Base-by-base conservation (phyloP, 2,329 filamentous ascomycete genomes). In the Sarocladium strictum region DNA sequence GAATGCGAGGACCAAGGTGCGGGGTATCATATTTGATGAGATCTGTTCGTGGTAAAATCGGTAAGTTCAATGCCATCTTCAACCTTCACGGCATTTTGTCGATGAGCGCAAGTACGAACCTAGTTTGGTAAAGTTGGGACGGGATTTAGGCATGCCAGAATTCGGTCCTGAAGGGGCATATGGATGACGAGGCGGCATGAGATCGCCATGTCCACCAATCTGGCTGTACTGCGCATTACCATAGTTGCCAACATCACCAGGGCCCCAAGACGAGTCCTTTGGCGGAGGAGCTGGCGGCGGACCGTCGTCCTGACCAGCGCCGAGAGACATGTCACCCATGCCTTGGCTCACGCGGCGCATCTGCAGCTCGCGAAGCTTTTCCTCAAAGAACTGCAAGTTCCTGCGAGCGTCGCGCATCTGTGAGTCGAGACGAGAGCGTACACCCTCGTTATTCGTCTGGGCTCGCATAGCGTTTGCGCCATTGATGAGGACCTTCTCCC, bases 21-120 rank as follows among this genome's bases (percentile, higher is more conserved):
- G 89, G 89, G 29, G 92, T 97, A 68, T 99, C 94, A 73, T 95
- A 96, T 83, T 97, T 97, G 76, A 99, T 97, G 59, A 99, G 78
- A 73, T 99, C 94, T 97, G 57, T 2, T 17, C 41, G 21, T 3
- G n/a, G 32, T 27, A 24, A 15, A 3, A 26, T n/a, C 4, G 10
- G 43, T 47, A 23, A 47, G 43, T 29, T 27, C 12, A 29, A 23
- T 27, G 14, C 38, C 29, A 19, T 38, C 35, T 19, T 38, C 35
- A 6, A 7, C 9, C 9, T 15, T 5, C 9, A 15, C 35, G 6
- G 15, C 17, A 38, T 29, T 12, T 6, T 47, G 43, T 15, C 37
- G 53, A 45, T 23, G 38, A 35, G 69, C 84, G 61, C 77, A 14
- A 17, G 27, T 15, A 52, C 54, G n/a, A 26, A 96, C 93, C 93